A percentile compares a stretch with the other conserved stretches of the same genome.
These are phyloP conservation scores for Euphorbia neoarborescens DNA, from an alignment of 441 rosid genomes.

Conservation along the genomic window DNA sequence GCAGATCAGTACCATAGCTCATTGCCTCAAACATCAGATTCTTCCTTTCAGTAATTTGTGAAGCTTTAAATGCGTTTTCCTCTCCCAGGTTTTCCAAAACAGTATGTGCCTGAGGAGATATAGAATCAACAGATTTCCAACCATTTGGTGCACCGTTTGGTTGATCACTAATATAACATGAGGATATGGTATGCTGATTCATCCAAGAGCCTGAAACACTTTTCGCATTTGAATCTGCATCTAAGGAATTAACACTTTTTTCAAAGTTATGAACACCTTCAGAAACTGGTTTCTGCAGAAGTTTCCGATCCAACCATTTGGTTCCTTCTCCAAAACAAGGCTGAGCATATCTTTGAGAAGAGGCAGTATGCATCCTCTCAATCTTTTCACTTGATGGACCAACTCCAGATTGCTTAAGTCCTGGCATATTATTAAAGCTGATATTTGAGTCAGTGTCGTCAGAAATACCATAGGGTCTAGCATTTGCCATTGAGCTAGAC, in stretches of 20 bases:
- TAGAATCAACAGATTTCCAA: slow-evolving; percentile 38
- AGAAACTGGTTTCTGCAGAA: slow-evolving; percentile 35
- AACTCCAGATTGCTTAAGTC: slow-evolving; percentile 30
- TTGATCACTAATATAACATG: slow-evolving; percentile 21
- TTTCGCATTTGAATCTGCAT: slow-evolving; percentile 32
- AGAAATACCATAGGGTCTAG: slow-evolving; percentile 26
- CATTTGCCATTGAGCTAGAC: slow-evolving; percentile 17
- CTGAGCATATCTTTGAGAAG: slow-evolving; percentile 34
- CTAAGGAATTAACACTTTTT: slow-evolving; percentile 32
- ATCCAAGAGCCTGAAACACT: slow-evolving; percentile 32
- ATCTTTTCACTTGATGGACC: slow-evolving; percentile 31
- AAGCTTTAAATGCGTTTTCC: slow-evolving; percentile 33
- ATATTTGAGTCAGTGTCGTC: slow-evolving; percentile 23
- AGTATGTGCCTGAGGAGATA: slow-evolving; percentile 22
- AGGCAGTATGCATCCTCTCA: slow-evolving; percentile 34
- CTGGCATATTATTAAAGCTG: slow-evolving; percentile 18
- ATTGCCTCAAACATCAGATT: slow-evolving; percentile 25
- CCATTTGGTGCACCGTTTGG: slow-evolving; percentile 28
- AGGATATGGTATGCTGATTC: slow-evolving; percentile 24
- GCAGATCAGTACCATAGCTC: slow-evolving; percentile 35
- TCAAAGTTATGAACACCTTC: slow-evolving; percentile 38
- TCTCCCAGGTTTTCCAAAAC: slow-evolving; percentile 31
- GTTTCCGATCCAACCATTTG: slow-evolving; percentile 37
- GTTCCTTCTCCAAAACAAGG: slow-evolving; percentile 34
- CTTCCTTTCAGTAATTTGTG: slow-evolving; percentile 22